Evolutionary conservation across 371 early-diverging fungal genomes (phyloP).

Genomic region (Circinella umbellata): DNA sequence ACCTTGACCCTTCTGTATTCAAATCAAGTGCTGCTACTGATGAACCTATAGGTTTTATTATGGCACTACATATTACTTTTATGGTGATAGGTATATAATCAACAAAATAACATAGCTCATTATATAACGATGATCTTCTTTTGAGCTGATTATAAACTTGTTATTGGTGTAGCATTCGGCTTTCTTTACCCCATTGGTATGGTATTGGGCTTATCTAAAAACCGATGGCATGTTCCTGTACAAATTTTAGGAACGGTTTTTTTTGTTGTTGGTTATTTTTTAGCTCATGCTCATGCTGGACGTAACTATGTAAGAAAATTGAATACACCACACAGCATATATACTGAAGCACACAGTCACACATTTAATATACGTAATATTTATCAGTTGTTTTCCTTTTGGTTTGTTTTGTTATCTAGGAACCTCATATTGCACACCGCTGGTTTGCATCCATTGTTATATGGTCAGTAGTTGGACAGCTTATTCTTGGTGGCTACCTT

Average conservation of each 20-base stretch:
- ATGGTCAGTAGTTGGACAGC: conserved; percentile 55
- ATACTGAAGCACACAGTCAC: too few species aligned
- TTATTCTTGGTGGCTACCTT: conserved; percentile 59
- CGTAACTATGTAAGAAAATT: conserved; percentile 54
- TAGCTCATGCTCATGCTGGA: conserved; percentile 67
- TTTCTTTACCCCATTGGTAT: conserved; percentile 58
- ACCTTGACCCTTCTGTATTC: conserved; percentile 45
- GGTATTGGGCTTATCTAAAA: conserved; percentile 62
- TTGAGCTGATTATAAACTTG: neutral
- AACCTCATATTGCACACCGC: conserved; percentile 67
- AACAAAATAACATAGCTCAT: neutral
- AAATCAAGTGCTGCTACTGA: conserved; percentile 43
- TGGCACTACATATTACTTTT: conserved; percentile 49
- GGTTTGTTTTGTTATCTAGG: conserved; percentile 20
- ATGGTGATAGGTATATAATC: conserved; percentile 43
- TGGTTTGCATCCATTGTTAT: conserved; percentile 65
- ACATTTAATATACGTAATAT: too few species aligned
- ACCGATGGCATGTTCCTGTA: conserved; percentile 70
- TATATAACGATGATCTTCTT: neutral
- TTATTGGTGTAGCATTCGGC: conserved; percentile 36
- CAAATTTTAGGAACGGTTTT: conserved; percentile 55
- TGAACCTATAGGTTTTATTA: conserved; percentile 51
- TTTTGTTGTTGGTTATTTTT: conserved; percentile 58
- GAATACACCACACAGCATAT: too few species aligned
- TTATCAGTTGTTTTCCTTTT: too few species aligned